Evolutionary conservation across 2,329 filamentous ascomycete species (phyloP).

Genomic region (Pseudogymnoascus sp.): DNA sequence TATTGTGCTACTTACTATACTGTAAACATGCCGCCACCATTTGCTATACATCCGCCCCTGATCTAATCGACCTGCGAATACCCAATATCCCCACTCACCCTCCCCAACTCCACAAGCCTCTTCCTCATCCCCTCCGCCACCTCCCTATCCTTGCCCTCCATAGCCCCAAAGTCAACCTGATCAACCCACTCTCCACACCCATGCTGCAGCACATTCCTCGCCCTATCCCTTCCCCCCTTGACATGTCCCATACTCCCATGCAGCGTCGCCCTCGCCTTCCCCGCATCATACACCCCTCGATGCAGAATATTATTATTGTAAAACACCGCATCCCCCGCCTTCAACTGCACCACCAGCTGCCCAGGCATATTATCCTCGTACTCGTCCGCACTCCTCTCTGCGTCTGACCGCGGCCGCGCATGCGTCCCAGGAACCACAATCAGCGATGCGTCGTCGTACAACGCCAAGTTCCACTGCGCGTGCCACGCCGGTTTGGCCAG

Average conservation of each 20-base stretch:
- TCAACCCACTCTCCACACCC: conserved; percentile 60
- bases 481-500: conserved; percentile 58
- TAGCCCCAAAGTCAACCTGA: conserved; percentile 44
- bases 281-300: conserved; percentile 54
- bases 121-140: conserved; percentile 57
- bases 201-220: conserved; percentile 68
- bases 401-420: conserved; percentile 57
- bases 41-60: background rate
- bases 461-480: conserved; percentile 80
- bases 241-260: conserved; percentile 63
- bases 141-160: conserved; percentile 36
- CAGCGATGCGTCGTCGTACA: conserved; percentile 66
- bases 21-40: background rate
- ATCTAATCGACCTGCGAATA: conserved; percentile 45
- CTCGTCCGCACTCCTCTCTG: conserved; percentile 59
- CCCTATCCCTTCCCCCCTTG: conserved; percentile 45
- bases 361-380: conserved; percentile 53
- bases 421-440: conserved; percentile 75
- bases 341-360: conserved; percentile 57
- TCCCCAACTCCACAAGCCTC: conserved; percentile 53
- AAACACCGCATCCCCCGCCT: conserved; percentile 72
- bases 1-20: background rate
- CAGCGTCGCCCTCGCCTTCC: conserved; percentile 57
- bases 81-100: conserved; percentile 51
- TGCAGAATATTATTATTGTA: conserved; percentile 88